Evolutionary conservation across 2,329 filamentous ascomycete genomes (phyloP).

Genomic region (Pleomassaria siparia): DNA sequence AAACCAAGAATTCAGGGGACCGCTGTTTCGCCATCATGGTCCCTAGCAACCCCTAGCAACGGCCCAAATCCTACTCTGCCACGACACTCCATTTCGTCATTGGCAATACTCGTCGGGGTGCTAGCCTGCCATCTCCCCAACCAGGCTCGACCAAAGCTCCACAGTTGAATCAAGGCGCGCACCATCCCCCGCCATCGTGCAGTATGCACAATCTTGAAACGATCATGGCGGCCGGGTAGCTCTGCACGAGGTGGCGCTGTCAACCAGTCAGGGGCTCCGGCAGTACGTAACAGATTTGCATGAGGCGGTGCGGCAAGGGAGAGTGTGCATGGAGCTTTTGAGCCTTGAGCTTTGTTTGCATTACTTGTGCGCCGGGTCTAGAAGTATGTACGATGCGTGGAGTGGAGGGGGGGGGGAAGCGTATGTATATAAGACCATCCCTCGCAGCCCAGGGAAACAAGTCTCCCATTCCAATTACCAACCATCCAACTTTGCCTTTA

Average conservation of each 20-base stretch:
- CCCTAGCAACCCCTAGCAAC: no score
- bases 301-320: conserved; percentile 24
- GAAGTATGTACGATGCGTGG: background rate
- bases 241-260: conserved; percentile 22
- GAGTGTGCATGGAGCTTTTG: background rate
- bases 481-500: no score
- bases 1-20: background rate
- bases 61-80: background rate
- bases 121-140: conserved; percentile 16
- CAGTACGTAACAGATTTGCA: conserved; percentile 23
- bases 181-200: conserved; percentile 17
- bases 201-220: conserved; percentile 16
- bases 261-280: conserved; percentile 18
- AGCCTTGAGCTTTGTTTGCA: conserved; percentile 28
- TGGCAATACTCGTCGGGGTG: conserved; percentile 10
- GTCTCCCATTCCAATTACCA: no score
- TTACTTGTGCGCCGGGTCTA: background rate
- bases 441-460: no score
- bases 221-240: conserved; percentile 10
- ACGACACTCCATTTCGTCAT: conserved; percentile 21
- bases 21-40: background rate
- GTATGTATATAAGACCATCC: no score
- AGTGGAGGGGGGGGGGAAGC: no score
- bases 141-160: conserved; percentile 16
- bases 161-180: conserved; percentile 20